These are phyloP conservation scores for Phytophthora vignae DNA, from an alignment of 352 stramenopile genomes.

Conservation along the genomic window DNA sequence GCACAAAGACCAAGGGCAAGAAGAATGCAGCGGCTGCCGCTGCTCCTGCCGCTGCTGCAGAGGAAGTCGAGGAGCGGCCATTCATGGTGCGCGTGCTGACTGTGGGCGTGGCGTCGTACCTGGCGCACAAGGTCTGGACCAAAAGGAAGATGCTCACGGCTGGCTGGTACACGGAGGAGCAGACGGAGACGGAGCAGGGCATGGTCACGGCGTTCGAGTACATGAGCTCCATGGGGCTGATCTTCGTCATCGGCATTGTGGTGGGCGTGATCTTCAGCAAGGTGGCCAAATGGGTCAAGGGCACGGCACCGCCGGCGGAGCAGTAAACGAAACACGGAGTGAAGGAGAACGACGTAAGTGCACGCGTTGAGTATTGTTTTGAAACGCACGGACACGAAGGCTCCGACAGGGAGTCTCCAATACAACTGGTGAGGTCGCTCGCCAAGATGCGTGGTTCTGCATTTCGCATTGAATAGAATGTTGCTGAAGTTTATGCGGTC, in stretches of 20 bases:
- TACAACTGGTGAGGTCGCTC: not conserved
- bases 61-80: conserved; percentile 39
- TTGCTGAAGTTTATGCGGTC: not conserved
- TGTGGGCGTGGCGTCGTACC: conserved; percentile 69
- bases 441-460: not conserved
- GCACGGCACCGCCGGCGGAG: conserved; percentile 1
- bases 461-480: conserved; percentile 4
- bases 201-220: conserved; percentile 85
- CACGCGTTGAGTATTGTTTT: not conserved
- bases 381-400: not conserved
- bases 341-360: not conserved
- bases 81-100: conserved; percentile 66
- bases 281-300: conserved; percentile 43
- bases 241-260: conserved; percentile 76
- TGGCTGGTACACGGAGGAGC: conserved; percentile 69
- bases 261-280: conserved; percentile 65
- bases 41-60: not conserved
- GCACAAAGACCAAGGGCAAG: conserved; percentile 15
- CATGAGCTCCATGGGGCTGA: conserved; percentile 75
- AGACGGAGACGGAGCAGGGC: conserved; percentile 58
- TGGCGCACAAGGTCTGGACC: conserved; percentile 86
- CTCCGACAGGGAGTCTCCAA: not conserved
- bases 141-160: conserved; percentile 70
- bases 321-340: conserved; percentile 6
- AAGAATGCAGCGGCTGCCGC: conserved; percentile 8